Evolutionary conservation across 140 eudicot species (phyloP).

Genomic region (Eryngium alpinum): DNA sequence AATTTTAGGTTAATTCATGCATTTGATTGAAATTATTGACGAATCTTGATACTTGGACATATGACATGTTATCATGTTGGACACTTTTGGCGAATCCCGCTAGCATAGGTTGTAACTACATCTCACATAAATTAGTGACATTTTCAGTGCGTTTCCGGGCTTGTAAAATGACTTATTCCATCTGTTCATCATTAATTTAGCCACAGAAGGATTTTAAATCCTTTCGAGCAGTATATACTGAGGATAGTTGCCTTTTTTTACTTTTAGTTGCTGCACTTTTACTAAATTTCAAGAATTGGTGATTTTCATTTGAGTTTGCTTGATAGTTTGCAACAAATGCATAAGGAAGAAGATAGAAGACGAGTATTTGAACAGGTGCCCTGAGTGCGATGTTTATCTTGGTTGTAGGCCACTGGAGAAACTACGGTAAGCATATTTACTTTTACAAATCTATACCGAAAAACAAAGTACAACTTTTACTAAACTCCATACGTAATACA

Average conservation of each 20-base stretch:
- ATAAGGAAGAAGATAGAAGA: slow-evolving; percentile 11
- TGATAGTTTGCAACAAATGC: slow-evolving; percentile 11
- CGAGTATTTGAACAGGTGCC: slow-evolving; percentile 14
- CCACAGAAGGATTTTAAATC: too few relatives aligned
- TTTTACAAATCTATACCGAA: neutral
- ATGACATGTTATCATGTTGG: too few relatives aligned
- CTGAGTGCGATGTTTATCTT: slow-evolving; percentile 21
- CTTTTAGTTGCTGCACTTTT: neutral
- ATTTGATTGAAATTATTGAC: too few relatives aligned
- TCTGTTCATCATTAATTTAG: too few relatives aligned
- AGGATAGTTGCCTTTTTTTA: neutral
- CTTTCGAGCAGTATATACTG: too few relatives aligned
- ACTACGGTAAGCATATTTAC: slow-evolving; percentile 8
- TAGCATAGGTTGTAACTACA: too few relatives aligned
- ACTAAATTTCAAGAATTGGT: neutral
- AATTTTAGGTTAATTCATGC: too few relatives aligned
- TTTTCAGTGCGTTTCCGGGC: too few relatives aligned
- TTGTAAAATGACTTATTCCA: too few relatives aligned
- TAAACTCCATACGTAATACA: neutral
- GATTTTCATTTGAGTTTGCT: neutral
- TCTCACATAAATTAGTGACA: too few relatives aligned
- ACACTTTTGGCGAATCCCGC: too few relatives aligned
- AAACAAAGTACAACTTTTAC: neutral
- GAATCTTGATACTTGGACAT: too few relatives aligned
- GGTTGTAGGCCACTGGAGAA: slow-evolving; percentile 23